Evolutionary conservation across 208 protist genomes (phyloP), one percentile per base, ranked within the genome.

Genomic region (Crithidia expoeki): DNA sequence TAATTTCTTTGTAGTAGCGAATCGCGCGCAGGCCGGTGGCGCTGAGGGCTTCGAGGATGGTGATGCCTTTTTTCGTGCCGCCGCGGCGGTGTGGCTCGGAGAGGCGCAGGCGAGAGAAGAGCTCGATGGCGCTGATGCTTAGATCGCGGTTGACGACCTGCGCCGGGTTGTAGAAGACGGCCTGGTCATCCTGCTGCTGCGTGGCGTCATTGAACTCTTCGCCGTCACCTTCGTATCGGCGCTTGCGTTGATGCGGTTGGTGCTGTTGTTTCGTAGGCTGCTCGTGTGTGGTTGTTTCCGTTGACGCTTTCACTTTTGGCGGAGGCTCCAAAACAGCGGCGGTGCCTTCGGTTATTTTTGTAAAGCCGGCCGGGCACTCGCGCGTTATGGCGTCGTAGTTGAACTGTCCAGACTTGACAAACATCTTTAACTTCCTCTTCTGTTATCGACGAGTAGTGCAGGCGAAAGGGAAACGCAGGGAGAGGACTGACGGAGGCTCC

Each of bases 131-230:
- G 44, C 97, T 87, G 28, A 98, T 94, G 61, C 97, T 99, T 42
- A 99, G 62, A 79, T 99, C 99, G 21, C 99, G 86, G 75, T 99
- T 99, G 19, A 99, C 97, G 23, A 98, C 95, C 73, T 99, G 97
- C 17, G 97, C 98, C 2, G 94, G 96, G 74, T 99, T 99, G 88
- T 99, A 99, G 74, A 99, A 99, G 23, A 98, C 97, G 3, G 95
- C 81, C 69, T 96, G 94, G 33, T 78, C 84, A 25, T 89, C 82
- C 14, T 69, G 58, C 17, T 52, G 47, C 21, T 23, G 47, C 23
- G 14, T 17, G 9, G 21, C 47, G 17, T 52, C 23, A 4, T 23
- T 23, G 47, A 7, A 3, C 47, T 28, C 47, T 4, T 52, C 47
- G 4, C 28, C 47, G 3, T n/a, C 51, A 21, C 47, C 61, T 12